Conservation (phyloP, 2,329 filamentous ascomycete species). For the Cladosporium oxysporum region DNA sequence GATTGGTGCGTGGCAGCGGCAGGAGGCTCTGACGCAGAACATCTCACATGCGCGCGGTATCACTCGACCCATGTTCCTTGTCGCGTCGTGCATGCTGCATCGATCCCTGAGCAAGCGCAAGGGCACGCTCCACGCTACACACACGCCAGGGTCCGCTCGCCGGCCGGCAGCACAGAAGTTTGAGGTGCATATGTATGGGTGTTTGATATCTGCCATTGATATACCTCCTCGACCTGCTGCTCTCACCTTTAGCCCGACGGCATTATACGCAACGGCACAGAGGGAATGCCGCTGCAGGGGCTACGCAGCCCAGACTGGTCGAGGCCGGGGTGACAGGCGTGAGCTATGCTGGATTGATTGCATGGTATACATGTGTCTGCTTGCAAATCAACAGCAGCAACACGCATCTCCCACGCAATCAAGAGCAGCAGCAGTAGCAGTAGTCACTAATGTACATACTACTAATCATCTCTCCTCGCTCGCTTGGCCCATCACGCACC, state of each 20-base stretch:
- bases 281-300: conserved; percentile 9
- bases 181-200: background rate
- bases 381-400: background rate
- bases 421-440: background rate
- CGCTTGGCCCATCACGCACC: background rate
- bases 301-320: background rate
- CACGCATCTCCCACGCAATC: background rate
- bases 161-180: background rate
- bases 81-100: conserved; percentile 8
- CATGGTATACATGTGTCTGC: background rate
- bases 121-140: conserved; percentile 1
- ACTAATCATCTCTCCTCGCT: background rate
- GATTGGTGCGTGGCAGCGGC: background rate
- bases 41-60: background rate
- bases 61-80: conserved; percentile 4
- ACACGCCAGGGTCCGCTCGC: conserved; percentile 1
- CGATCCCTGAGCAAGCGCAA: background rate
- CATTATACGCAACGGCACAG: background rate
- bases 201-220: background rate
- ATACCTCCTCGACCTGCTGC: background rate
- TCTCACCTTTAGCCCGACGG: background rate
- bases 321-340: background rate
- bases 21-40: conserved; percentile 15
- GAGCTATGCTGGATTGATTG: background rate
- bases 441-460: background rate